A percentile compares a stretch with the other conserved stretches of the same genome.
Conservation (phyloP, 2,329 filamentous ascomycete species). For the Colletotrichum chlorophyti region DNA sequence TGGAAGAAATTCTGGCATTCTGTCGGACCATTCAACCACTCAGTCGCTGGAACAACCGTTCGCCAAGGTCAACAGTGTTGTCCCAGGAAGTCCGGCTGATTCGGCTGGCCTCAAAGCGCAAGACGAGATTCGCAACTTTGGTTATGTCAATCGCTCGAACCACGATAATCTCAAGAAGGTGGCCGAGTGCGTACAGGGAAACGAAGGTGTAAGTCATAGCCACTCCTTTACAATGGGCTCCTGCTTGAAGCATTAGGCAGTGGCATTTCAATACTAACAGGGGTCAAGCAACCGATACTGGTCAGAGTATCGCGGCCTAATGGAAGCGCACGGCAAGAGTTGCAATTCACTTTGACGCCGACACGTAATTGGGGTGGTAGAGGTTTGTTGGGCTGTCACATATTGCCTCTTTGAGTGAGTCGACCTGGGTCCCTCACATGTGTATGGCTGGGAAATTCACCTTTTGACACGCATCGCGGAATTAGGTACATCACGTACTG, state of each 20-base stretch:
- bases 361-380: slow-evolving; percentile 87
- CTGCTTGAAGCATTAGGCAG: background rate
- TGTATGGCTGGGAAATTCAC: no score
- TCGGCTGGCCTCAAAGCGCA: slow-evolving; percentile 80
- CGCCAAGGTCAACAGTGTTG: slow-evolving; percentile 88
- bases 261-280: slow-evolving; percentile 38
- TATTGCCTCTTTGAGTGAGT: slow-evolving; percentile 75
- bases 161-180: slow-evolving; percentile 87
- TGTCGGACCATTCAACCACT: slow-evolving; percentile 34
- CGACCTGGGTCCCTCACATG: no score
- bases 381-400: slow-evolving; percentile 88
- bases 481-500: no score
- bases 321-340: slow-evolving; percentile 55
- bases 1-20: background rate
- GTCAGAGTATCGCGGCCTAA: slow-evolving; percentile 68
- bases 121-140: slow-evolving; percentile 86
- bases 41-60: slow-evolving; percentile 64
- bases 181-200: slow-evolving; percentile 87
- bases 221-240: slow-evolving; percentile 11
- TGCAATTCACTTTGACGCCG: slow-evolving; percentile 78
- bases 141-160: slow-evolving; percentile 81
- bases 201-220: slow-evolving; percentile 88
- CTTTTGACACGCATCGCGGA: no score
- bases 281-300: slow-evolving; percentile 67
- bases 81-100: slow-evolving; percentile 79